These are phyloP conservation scores for Cystofilobasidium capitatum DNA, from an alignment of 768 basidiomycete genomes.

Conservation along the genomic window DNA sequence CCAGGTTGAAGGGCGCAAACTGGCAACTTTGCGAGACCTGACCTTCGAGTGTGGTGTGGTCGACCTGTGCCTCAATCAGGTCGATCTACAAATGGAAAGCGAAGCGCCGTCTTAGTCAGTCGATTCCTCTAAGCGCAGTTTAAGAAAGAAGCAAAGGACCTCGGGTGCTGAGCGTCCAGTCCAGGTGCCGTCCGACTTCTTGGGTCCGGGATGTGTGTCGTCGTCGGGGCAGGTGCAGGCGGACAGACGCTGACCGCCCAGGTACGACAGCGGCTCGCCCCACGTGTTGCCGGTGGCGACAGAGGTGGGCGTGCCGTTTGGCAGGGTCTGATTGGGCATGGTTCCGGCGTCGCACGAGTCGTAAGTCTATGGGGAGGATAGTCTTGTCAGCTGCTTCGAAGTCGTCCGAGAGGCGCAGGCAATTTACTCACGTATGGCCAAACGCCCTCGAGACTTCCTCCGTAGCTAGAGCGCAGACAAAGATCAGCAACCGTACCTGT, in stretches of 20 bases:
- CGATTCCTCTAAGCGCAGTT: not conserved
- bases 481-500: no score
- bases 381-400: no score
- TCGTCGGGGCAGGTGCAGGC: slow-evolving; percentile 80
- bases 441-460: slow-evolving; percentile 23
- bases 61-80: slow-evolving; percentile 11
- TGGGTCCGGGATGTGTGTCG: slow-evolving; percentile 71
- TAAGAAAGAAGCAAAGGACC: not conserved
- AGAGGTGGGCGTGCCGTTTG: not conserved
- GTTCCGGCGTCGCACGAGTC: slow-evolving; percentile 24
- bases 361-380: no score
- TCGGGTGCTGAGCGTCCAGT: slow-evolving; percentile 10
- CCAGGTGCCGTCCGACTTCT: slow-evolving; percentile 63
- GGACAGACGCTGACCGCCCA: slow-evolving; percentile 44
- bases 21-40: slow-evolving; percentile 35
- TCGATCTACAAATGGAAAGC: not conserved
- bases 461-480: no score
- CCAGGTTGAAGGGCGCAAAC: slow-evolving; percentile 51
- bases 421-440: no score
- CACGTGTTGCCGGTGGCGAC: not conserved
- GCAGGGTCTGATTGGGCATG: slow-evolving; percentile 14
- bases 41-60: not conserved
- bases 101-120: not conserved
- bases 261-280: slow-evolving; percentile 1
- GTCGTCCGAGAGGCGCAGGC: no score